Evolutionary conservation across 129 eudicot species (phyloP), one percentile per base, ranked within the genome.

Genomic region (Centrapalus pauciflorus): DNA sequence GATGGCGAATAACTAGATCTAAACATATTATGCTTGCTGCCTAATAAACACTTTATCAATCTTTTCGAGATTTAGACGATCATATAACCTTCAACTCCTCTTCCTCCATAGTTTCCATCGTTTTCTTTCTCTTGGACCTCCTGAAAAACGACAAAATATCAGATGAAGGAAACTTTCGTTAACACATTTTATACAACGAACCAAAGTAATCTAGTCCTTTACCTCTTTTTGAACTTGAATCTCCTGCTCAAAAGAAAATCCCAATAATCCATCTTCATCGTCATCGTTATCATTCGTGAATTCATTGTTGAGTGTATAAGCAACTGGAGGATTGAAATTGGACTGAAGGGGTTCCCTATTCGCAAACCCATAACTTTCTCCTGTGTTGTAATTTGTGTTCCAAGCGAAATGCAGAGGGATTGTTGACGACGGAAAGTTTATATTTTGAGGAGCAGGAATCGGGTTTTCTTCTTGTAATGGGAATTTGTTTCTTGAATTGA

Each of bases 331-430:
- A 43, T 19, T 29, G n/a, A 43, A 43, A 66, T 73, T 76, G 78
- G 85, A 80, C 78, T 69, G 82, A 72, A 72, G 75, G 78, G 78
- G 70, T 73, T 79, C 83, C 82, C 80, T 62, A 27, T 75, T 72
- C 62, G 26, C 16, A 75, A 23, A 68, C 24, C 26, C 9, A 45
- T 13, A 16, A 21, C 13, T 34, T 20, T 68, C 58, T 16, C 54
- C 61, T 33, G 40, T 40, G 28, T 14, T 26, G 23, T 16, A 65
- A 33, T 2, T 6, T 21, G 72, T 24, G 35, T 54, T 68, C 69
- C 65, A 32, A 7, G 38, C 7, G 9, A 34, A 57, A 28, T 58
- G 29, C 7, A 43, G 0, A 21, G 73, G 40, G 49, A 37, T 4
- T 45, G 67, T 33, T 26, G 68, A 3, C 0, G 69, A 48, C 14